Percentiles rank a stretch among this genome's conserved stretches.
These are phyloP conservation scores for Solanum chaucha DNA, from an alignment of 257 asterid genomes.

Conservation along the genomic window DNA sequence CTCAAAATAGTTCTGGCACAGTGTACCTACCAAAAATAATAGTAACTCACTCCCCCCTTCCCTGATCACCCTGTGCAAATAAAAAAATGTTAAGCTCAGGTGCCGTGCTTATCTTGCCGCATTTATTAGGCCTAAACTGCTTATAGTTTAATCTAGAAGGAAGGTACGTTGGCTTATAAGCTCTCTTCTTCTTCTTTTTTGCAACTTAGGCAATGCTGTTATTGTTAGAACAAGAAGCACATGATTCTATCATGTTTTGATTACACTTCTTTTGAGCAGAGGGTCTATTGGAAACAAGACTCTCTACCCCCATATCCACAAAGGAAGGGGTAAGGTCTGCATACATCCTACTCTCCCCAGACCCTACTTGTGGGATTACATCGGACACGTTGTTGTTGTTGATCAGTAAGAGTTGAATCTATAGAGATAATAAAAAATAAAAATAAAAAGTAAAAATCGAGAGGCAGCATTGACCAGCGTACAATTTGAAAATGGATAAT, in stretches of 20 bases:
- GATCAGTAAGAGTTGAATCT: neutral
- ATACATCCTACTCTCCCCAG: neutral
- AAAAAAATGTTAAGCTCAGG: neutral
- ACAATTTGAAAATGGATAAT: neutral
- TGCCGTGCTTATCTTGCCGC: neutral
- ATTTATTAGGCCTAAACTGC: neutral
- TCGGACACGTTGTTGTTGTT: neutral
- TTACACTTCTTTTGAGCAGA: neutral
- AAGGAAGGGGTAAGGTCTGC: neutral
- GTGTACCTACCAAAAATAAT: neutral
- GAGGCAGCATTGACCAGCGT: neutral
- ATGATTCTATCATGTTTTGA: neutral
- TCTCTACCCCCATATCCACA: neutral
- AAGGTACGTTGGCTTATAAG: neutral
- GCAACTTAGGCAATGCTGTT: neutral
- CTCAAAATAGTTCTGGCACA: neutral
- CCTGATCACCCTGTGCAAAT: neutral
- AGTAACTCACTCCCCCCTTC: neutral
- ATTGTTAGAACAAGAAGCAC: neutral
- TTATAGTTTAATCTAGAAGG: neutral
- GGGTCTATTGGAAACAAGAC: neutral
- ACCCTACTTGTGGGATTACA: neutral
- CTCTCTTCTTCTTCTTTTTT: neutral
- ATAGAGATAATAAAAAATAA: neutral
- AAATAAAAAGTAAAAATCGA: neutral